Conservation (phyloP, 169 alveolate species). For the Babesia ovis region DNA sequence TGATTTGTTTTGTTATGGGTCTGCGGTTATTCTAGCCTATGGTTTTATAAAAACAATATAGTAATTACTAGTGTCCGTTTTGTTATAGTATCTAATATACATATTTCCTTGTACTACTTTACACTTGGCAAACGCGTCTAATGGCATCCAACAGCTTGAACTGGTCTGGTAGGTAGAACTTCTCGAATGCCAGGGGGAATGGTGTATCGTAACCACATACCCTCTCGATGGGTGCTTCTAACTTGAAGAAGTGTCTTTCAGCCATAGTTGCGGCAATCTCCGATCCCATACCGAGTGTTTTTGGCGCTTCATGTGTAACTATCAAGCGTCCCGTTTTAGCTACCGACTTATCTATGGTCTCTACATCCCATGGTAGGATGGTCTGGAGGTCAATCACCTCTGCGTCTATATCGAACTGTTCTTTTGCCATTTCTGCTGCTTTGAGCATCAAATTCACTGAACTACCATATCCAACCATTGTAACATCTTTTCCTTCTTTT, state of each 20-base stretch:
- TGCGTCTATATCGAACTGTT: slow-evolving; percentile 84
- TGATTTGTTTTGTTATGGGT: slow-evolving; percentile 1
- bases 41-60: background rate
- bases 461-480: slow-evolving; percentile 87
- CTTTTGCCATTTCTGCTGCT: slow-evolving; percentile 89
- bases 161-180: slow-evolving; percentile 91
- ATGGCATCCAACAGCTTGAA: slow-evolving; percentile 87
- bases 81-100: background rate
- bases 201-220: slow-evolving; percentile 97
- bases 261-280: slow-evolving; percentile 91
- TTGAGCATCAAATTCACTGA: slow-evolving; percentile 80
- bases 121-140: slow-evolving; percentile 71
- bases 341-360: slow-evolving; percentile 88
- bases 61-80: background rate
- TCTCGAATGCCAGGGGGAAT: slow-evolving; percentile 92
- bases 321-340: slow-evolving; percentile 91
- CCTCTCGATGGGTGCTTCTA: slow-evolving; percentile 93
- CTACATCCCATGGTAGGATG: slow-evolving; percentile 95
- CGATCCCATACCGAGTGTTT: slow-evolving; percentile 89
- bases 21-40: background rate
- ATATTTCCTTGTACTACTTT: background rate
- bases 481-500: slow-evolving; percentile 89
- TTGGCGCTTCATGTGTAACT: slow-evolving; percentile 95
- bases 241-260: slow-evolving; percentile 89
- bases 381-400: slow-evolving; percentile 95